phyloP scores from a whole-genome alignment of 2,329 filamentous ascomycete species.

The Aureobasidium sp. region DNA sequence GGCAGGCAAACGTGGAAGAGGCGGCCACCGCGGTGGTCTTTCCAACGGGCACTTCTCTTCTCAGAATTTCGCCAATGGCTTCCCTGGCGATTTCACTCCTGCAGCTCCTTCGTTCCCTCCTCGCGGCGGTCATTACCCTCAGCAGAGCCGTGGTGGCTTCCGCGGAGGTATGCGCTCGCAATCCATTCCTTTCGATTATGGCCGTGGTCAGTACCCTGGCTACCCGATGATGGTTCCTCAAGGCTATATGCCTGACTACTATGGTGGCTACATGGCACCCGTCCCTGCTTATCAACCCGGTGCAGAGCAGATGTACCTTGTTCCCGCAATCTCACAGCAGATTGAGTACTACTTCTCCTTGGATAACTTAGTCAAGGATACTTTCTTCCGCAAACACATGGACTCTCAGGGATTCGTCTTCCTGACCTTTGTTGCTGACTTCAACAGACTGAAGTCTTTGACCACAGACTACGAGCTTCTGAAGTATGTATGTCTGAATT shows the following conservation, averaged over 20 bases:
- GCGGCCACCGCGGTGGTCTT: slow-evolving; percentile 29
- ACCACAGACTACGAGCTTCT: slow-evolving; percentile 67
- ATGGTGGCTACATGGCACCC: slow-evolving; percentile 49
- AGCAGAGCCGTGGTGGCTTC: slow-evolving; percentile 36
- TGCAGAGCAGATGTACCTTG: slow-evolving; percentile 50
- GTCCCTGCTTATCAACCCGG: slow-evolving; percentile 53
- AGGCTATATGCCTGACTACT: slow-evolving; percentile 39
- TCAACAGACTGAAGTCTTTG: slow-evolving; percentile 73
- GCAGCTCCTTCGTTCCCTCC: slow-evolving; percentile 22
- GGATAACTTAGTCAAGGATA: slow-evolving; percentile 90
- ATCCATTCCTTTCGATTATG: slow-evolving; percentile 54
- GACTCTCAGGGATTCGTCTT: slow-evolving; percentile 89
- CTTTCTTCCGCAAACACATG: slow-evolving; percentile 84
- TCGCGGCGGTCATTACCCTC: slow-evolving; percentile 28
- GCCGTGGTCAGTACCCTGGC: slow-evolving; percentile 28
- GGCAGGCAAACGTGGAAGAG: slow-evolving; percentile 24
- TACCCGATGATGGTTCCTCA: slow-evolving; percentile 20
- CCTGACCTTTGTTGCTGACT: slow-evolving; percentile 70
- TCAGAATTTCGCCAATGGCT: slow-evolving; percentile 23
- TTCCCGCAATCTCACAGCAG: slow-evolving; percentile 55
- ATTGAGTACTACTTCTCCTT: slow-evolving; percentile 92
- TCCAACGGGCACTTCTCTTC: slow-evolving; percentile 28
- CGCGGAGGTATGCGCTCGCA: slow-evolving; percentile 52
- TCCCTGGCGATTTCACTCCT: slow-evolving; percentile 22
- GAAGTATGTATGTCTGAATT: slow-evolving; percentile 66